A percentile compares a stretch with the other conserved stretches of the same genome.
phyloP scores from a whole-genome alignment of 2,329 filamentous ascomycete genomes.

The Fusarium mangiferae region DNA sequence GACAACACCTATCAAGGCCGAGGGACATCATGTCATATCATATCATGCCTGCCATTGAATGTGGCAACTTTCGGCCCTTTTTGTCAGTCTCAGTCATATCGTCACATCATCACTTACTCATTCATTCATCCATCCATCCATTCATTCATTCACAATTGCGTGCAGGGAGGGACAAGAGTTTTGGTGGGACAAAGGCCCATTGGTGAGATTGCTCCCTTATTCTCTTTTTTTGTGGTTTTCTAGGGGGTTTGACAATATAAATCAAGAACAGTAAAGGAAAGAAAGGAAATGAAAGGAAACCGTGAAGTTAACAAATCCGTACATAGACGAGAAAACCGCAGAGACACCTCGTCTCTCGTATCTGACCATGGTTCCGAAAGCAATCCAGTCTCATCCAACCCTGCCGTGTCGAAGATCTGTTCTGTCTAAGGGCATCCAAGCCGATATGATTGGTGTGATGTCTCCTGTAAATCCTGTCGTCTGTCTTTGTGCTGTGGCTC shows the following conservation, averaged over 20 bases:
- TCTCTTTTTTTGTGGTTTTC: slow-evolving; percentile 28
- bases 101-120: neutral
- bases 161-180: neutral
- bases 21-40: neutral
- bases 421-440: slow-evolving; percentile 12
- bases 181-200: slow-evolving; percentile 14
- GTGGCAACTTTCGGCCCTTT: slow-evolving; percentile 30
- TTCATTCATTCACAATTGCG: neutral
- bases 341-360: slow-evolving; percentile 6
- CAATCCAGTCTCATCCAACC: slow-evolving; percentile 18
- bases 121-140: neutral
- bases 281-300: neutral
- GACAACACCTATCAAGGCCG: neutral
- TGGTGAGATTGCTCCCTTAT: slow-evolving; percentile 22
- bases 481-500: neutral
- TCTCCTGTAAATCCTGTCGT: neutral
- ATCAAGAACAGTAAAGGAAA: neutral
- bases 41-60: neutral
- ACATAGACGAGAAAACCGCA: slow-evolving; percentile 7
- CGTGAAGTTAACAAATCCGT: neutral
- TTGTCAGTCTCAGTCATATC: neutral
- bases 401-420: slow-evolving; percentile 5
- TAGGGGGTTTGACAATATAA: neutral
- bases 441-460: neutral
- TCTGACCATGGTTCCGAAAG: slow-evolving; percentile 5